Evolutionary conservation across 192 early-diverging fungal species (phyloP), one percentile per base, ranked within the genome.

Genomic region (Backusella luteola): DNA sequence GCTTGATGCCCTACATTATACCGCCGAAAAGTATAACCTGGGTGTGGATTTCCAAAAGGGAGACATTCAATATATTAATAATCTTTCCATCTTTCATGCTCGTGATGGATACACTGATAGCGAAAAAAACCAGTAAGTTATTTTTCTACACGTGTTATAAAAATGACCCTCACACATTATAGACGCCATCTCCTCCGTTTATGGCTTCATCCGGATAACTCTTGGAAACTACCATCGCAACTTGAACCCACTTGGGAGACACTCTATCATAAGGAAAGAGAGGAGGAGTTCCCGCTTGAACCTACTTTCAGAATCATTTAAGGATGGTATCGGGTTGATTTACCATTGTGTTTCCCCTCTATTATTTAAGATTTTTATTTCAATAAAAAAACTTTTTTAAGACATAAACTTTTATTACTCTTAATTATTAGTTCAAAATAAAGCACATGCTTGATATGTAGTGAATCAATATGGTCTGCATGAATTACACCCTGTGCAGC

Each of bases 41-140:
- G 73, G 49, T 32, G 38, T 79, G 17, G 73, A 73, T 34, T 79
- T 79, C 46, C 26, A 71, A 36, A 79, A 79, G 42, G 77, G 77
- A 26, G 77, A 79, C 17, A 79, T 79, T 42, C 77, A 79, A 35
- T 79, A 79, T 23, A 79, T 79, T 46, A 74, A 68, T 12, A 79
- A 79, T 34, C 23, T 74, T 8, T 79, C 77, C 5, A 79, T 79
- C 32, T 79, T 79, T 52, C 77, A 79, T 63, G 77, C 77, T 6
- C 63, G 77, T 36, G 73, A 79, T 32, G 77, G 67, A 0, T 79
- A 74, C 21, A 74, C 67, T 11, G 77, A 79, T 59, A 79, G 77
- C 36, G 67, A 74, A 15, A 26, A 56, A 21, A 79, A 79, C 41
- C 67, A 67, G 77, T 79, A 79, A 70, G 75, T 69, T 63, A 63